A percentile compares a stretch with the other conserved stretches of the same genome.
Evolutionary conservation across 106 monocot species (phyloP).

Genomic region (Dioscorea zingiberensis): DNA sequence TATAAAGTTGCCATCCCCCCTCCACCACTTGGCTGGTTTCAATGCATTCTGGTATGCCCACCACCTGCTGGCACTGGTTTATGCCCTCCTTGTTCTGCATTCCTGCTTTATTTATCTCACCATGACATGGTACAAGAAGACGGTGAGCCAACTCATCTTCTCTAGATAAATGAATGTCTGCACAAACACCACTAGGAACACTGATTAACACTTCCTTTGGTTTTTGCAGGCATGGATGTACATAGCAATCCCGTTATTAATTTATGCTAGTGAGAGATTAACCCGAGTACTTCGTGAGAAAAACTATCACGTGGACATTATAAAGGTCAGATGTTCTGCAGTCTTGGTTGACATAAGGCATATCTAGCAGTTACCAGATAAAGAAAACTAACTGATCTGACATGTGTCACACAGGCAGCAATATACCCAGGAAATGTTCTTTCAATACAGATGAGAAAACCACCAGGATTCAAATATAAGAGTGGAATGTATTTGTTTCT

Average conservation of each 20-base stretch:
- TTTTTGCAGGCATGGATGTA: conserved; percentile 95
- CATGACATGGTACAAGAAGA: conserved; percentile 78
- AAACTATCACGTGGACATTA: conserved; percentile 55
- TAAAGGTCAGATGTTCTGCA: conserved; percentile 39
- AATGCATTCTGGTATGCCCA: conserved; percentile 99
- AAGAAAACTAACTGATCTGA: too few species aligned
- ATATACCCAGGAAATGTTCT: conserved; percentile 95
- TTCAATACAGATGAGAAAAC: conserved; percentile 88
- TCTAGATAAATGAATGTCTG: too few species aligned
- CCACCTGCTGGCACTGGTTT: conserved; percentile 69
- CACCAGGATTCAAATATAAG: conserved; percentile 81
- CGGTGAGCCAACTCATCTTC: conserved; percentile 36
- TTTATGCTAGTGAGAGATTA: conserved; percentile 73
- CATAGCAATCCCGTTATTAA: conserved; percentile 51
- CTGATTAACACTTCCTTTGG: not conserved
- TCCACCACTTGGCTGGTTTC: conserved; percentile 84
- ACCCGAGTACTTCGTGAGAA: conserved; percentile 72
- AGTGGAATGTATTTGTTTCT: conserved; percentile 97
- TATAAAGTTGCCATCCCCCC: conserved; percentile 70
- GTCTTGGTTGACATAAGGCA: not conserved
- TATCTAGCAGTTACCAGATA: too few species aligned
- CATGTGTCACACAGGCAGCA: conserved; percentile 51
- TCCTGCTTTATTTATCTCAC: conserved; percentile 84
- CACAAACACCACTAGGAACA: too few species aligned
- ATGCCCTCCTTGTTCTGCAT: conserved; percentile 67